Percentiles rank a stretch among this genome's conserved stretches.
These are phyloP conservation scores for Diaporthe citri DNA, from an alignment of 2,329 filamentous ascomycete genomes.

Conservation along the genomic window DNA sequence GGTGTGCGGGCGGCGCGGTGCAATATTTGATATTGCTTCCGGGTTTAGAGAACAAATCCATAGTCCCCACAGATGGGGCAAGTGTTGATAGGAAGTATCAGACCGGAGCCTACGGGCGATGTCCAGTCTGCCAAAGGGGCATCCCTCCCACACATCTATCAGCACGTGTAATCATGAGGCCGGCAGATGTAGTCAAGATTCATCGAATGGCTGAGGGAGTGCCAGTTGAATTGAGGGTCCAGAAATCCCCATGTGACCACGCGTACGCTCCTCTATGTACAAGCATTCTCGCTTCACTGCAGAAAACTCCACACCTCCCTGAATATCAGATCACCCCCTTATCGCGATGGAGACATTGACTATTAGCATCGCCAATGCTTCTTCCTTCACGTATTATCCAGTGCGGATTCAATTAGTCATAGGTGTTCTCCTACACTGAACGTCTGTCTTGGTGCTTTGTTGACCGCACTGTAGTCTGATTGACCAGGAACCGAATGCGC, in stretches of 20 bases:
- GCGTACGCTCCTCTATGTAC: background rate
- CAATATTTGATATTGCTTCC: background rate
- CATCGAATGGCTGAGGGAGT: background rate
- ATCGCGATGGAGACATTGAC: constrained; percentile 2
- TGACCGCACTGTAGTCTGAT: background rate
- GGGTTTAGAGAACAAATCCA: fast-evolving
- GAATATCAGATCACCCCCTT: constrained; percentile 11
- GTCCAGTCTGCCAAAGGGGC: background rate
- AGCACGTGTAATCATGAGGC: background rate
- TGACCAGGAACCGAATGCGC: background rate
- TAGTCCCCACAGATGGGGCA: no score
- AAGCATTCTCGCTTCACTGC: background rate
- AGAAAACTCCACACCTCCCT: constrained; percentile 3
- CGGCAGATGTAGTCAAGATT: background rate
- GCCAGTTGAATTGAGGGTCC: background rate
- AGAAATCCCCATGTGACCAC: background rate
- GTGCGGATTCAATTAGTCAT: background rate
- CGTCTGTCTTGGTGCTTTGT: background rate
- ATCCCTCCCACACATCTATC: background rate
- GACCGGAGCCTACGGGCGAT: background rate
- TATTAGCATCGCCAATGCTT: background rate
- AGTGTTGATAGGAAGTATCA: background rate
- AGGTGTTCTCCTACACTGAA: background rate
- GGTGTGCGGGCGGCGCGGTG: background rate
- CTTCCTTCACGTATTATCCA: background rate